These are phyloP conservation scores for Salix suchowensis DNA, from an alignment of 345 rosid genomes.

Conservation along the genomic window DNA sequence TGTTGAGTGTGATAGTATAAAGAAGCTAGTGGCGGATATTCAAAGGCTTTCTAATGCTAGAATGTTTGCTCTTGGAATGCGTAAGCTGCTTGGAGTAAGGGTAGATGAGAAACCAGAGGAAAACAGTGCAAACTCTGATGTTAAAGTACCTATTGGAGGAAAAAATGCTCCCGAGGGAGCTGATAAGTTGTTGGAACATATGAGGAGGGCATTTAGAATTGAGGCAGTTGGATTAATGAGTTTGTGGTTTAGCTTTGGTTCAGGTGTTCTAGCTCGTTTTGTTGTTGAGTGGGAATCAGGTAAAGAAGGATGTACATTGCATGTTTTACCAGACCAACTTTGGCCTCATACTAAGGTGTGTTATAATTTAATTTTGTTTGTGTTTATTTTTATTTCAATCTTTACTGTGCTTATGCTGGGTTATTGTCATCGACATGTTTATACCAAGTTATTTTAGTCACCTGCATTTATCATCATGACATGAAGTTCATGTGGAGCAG, in stretches of 20 bases:
- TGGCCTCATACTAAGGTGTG: slow-evolving; percentile 97
- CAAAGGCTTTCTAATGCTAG: slow-evolving; percentile 93
- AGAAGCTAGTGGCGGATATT: slow-evolving; percentile 90
- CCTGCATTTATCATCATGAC: no score
- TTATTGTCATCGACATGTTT: neutral
- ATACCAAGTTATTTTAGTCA: no score
- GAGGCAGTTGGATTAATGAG: slow-evolving; percentile 96
- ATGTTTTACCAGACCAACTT: slow-evolving; percentile 96
- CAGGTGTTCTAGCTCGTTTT: slow-evolving; percentile 84
- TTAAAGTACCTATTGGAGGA: slow-evolving; percentile 49
- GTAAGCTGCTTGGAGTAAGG: slow-evolving; percentile 85
- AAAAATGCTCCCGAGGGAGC: slow-evolving; percentile 59
- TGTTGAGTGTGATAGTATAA: slow-evolving; percentile 84
- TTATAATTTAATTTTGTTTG: neutral
- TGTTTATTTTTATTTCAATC: neutral
- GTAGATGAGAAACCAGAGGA: slow-evolving; percentile 76
- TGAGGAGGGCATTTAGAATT: slow-evolving; percentile 87
- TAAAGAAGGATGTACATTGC: slow-evolving; percentile 98
- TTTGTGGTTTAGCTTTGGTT: slow-evolving; percentile 95
- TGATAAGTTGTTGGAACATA: slow-evolving; percentile 72
- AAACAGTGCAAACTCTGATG: slow-evolving; percentile 37
- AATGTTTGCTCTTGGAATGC: slow-evolving; percentile 91
- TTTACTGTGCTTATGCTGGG: neutral
- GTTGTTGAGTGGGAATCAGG: slow-evolving; percentile 99
- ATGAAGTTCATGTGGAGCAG: no score